Evolutionary conservation across 1,284 basidiomycete species (phyloP).

Genomic region (Pseudozyma sp.): DNA sequence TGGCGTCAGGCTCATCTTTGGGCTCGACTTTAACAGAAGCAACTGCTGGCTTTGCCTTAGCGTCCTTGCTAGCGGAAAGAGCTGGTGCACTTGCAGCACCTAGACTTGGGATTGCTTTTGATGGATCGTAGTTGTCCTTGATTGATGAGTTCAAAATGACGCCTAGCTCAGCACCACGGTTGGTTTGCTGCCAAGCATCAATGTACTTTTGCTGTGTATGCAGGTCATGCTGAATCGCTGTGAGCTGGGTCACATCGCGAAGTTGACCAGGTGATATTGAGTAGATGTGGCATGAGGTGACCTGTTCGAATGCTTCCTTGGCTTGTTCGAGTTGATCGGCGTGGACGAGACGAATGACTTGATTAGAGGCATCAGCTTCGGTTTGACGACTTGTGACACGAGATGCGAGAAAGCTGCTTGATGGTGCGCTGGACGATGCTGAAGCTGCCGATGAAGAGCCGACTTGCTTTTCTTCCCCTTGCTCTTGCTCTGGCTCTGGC

Average conservation of each 20-base stretch:
- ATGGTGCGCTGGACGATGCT: slow-evolving; percentile 13
- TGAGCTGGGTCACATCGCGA: slow-evolving; percentile 47
- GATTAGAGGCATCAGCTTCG: slow-evolving; percentile 7
- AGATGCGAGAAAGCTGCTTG: slow-evolving; percentile 30
- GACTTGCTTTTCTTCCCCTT: slow-evolving; percentile 13
- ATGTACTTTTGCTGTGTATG: slow-evolving; percentile 48
- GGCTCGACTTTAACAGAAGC: slow-evolving; percentile 6
- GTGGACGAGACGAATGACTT: slow-evolving; percentile 35
- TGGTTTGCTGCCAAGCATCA: slow-evolving; percentile 44
- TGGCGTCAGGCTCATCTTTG: slow-evolving; percentile 23
- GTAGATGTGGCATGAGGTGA: slow-evolving; percentile 52
- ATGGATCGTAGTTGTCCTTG: slow-evolving; percentile 45
- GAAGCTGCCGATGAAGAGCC: slow-evolving; percentile 18
- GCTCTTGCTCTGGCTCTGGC: not conserved
- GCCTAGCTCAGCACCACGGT: slow-evolving; percentile 49
- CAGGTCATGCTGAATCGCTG: slow-evolving; percentile 53
- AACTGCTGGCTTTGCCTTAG: slow-evolving; percentile 10
- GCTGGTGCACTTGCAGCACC: slow-evolving; percentile 34
- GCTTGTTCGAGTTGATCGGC: slow-evolving; percentile 38
- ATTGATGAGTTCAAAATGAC: slow-evolving; percentile 36
- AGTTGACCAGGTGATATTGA: slow-evolving; percentile 47
- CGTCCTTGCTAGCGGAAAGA: slow-evolving; percentile 15
- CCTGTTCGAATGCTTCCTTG: slow-evolving; percentile 15
- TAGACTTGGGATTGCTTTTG: slow-evolving; percentile 32
- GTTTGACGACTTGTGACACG: slow-evolving; percentile 20